phyloP scores from a whole-genome alignment of 2,329 filamentous ascomycete genomes.

The Pseudogymnoascus sp. region DNA sequence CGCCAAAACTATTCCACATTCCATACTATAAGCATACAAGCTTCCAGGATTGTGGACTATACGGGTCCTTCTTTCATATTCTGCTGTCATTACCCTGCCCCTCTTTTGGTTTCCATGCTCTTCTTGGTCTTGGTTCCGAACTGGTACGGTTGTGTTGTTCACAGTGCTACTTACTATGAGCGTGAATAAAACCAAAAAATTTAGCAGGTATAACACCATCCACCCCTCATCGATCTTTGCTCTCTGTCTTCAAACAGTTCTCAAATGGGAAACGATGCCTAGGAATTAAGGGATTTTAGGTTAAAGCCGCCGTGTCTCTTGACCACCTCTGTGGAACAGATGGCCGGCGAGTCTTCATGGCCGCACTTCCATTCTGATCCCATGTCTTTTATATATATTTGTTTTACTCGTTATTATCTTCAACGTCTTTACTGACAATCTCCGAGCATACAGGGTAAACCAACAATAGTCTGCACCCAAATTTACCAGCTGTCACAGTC shows the following conservation, averaged over 20 bases:
- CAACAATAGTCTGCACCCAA: background rate
- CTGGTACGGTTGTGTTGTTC: background rate
- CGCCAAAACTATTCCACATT: background rate
- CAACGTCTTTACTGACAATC: background rate
- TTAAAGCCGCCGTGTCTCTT: background rate
- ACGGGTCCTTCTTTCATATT: background rate
- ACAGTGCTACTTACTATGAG: background rate
- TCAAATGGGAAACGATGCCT: slow-evolving; percentile 2
- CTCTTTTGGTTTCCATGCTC: background rate
- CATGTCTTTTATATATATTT: background rate
- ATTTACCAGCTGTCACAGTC: too few relatives aligned
- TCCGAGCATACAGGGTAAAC: background rate
- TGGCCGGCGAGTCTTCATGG: background rate
- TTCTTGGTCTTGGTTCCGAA: background rate
- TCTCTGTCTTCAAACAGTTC: background rate
- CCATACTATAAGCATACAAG: background rate
- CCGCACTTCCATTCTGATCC: slow-evolving; percentile 6
- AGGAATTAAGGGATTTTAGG: slow-evolving; percentile 8
- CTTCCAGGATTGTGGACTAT: background rate
- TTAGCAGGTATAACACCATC: background rate
- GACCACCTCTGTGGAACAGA: background rate
- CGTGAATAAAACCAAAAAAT: background rate
- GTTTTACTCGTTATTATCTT: background rate
- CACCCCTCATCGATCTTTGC: background rate
- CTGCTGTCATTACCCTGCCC: background rate